Base-by-base conservation (phyloP, 2,329 filamentous ascomycete species). In the Fusarium cyanostomum region DNA sequence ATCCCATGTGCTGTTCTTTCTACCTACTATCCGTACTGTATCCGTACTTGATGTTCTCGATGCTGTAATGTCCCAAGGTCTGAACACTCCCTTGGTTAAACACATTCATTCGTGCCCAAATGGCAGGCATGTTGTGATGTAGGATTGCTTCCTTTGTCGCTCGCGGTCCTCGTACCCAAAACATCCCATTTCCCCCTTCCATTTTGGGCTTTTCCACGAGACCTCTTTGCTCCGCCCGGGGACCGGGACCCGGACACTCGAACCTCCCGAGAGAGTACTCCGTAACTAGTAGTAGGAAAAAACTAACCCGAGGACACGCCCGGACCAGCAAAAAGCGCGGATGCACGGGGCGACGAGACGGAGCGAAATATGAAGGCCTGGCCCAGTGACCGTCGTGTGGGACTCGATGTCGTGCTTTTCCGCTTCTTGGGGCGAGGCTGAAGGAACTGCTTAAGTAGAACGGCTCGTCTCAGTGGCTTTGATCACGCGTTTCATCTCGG, bases 371-470 rank as follows among this genome's bases (percentile, higher is more conserved):
- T 38, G 10, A 28, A 30, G 45, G 35, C 46, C 35, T 50, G 46
- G 28, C 35, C 46, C 26, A 50, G 46, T 39, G 46, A 50, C 35
- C 24, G 52, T 50, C 43, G 39, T 26, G 46, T 54, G 28, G 39
- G 31, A 59, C 56, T 61, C 28, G 38, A 62, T 59, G 62, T 62
- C 52, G 39, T 66, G 56, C 44, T 65, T 55, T 37, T 21, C 38
- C 30, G 15, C 37, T 35, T 31, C 49, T 27, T 39, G 26, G 38
- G 46, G 51, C 46, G 62, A 64, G 49, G 61, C 61, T 54, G 26
- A 53, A 57, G 18, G 43, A 39, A 48, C n/a, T n/a, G n/a, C n/a
- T n/a, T n/a, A 34, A 28, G 30, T 12, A 9, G 24, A 39, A 45
- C 8, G 52, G 49, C 44, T 58, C 50, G 42, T 56, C 56, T 65